Conservation (phyloP, 805 yeast genomes). For the Cyberlindnera euphorbiae region DNA sequence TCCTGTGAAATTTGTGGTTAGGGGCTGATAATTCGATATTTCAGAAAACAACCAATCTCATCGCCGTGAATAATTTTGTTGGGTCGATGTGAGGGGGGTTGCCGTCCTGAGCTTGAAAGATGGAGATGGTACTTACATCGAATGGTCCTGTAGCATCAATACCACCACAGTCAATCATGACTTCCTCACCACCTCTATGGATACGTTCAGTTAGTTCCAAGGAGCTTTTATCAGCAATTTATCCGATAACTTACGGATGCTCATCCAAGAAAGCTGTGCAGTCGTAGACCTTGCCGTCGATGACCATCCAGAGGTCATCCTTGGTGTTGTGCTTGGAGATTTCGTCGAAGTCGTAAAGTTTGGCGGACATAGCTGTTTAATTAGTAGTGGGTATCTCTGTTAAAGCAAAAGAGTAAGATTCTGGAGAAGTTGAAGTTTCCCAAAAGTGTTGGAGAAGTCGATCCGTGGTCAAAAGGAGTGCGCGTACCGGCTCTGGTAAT, state of each 20-base stretch:
- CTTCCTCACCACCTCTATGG: conserved; percentile 85
- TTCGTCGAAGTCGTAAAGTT: conserved; percentile 58
- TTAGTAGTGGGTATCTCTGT: background rate
- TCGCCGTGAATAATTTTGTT: no score
- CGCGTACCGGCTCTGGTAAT: background rate
- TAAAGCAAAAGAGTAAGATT: no score
- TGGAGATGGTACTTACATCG: conserved; percentile 39
- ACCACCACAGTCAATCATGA: conserved; percentile 76
- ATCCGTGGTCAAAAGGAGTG: background rate
- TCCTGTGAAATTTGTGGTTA: conserved; percentile 48
- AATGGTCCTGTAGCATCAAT: conserved; percentile 79
- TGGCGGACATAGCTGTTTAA: conserved; percentile 32
- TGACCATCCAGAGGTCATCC: conserved; percentile 80
- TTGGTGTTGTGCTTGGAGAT: conserved; percentile 68
- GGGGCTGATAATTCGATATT: no score
- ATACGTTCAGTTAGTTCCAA: conserved; percentile 28
- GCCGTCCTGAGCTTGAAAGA: no score
- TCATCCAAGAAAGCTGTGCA: conserved; percentile 46
- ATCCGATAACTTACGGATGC: conserved; percentile 58
- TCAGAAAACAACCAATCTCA: background rate
- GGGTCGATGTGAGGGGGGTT: no score
- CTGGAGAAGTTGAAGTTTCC: background rate
- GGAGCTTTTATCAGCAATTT: no score
- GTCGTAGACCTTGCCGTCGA: conserved; percentile 74
- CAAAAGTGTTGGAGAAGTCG: background rate